Conservation (phyloP, 768 basidiomycete genomes). For the Macrolepiota albuminosa region DNA sequence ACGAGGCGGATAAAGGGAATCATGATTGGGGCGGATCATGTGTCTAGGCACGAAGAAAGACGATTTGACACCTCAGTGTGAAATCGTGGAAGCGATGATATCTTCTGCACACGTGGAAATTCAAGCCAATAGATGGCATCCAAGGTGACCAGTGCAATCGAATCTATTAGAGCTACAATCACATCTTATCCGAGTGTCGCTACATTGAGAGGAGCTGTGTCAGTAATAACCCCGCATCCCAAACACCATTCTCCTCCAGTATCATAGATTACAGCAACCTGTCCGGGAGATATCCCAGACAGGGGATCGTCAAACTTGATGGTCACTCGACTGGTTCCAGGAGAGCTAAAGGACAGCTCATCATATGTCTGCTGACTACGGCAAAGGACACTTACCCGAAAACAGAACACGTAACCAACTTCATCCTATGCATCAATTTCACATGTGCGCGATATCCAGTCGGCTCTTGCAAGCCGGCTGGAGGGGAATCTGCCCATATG, state of each 20-base stretch:
- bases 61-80: neutral
- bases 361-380: neutral
- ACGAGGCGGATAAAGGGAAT: no score
- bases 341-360: slow-evolving; percentile 16
- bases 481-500: slow-evolving; percentile 69
- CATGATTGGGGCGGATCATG: no score
- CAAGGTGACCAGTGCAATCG: neutral
- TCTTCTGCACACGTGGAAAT: neutral
- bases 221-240: slow-evolving; percentile 69
- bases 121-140: neutral
- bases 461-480: slow-evolving; percentile 33
- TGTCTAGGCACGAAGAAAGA: neutral
- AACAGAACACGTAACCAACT: slow-evolving; percentile 46
- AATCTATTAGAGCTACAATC: neutral
- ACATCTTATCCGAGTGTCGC: neutral
- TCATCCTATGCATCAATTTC: slow-evolving; percentile 72
- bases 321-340: slow-evolving; percentile 20
- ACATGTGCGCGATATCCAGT: slow-evolving; percentile 46
- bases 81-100: neutral
- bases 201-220: slow-evolving; percentile 1
- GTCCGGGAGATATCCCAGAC: slow-evolving; percentile 72
- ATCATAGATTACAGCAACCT: slow-evolving; percentile 72
- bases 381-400: slow-evolving; percentile 33
- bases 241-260: slow-evolving; percentile 71
- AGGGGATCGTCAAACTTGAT: slow-evolving; percentile 57